Evolutionary conservation across 176 grass and related monocot genomes (phyloP), one percentile per base, ranked within the genome.

Genomic region (Oryza brachyantha): DNA sequence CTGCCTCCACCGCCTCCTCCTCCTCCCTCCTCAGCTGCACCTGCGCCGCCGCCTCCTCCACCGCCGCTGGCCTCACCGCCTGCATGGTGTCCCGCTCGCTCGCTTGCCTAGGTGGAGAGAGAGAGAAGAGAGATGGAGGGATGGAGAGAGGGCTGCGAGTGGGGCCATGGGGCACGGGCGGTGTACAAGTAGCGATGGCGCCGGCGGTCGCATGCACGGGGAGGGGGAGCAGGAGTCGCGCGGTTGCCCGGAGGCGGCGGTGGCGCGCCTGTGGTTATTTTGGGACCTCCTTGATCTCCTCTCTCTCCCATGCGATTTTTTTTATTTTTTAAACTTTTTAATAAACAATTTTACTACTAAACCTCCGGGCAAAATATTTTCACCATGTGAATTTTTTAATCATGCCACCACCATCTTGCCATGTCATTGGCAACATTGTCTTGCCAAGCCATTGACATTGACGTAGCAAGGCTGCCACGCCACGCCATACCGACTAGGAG

Each of bases 181-280:
- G 41, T 10, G 29, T 81, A 81, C 52, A 81, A 66, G 87, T 80
- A 89, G 81, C 31, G 70, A 16, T 36, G 31, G 14, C 34, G 26
- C 34, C 55, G 76, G 35, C 71, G 41, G 70, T 76, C 62, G 76
- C 63, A 55, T 40, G 55, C 0, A 29, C 5, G 35, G 0, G 35
- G 35, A 6, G 35, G 0, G 35, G 5, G 2, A 32, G 35, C 4
- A 36, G 45, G 48, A 52, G 72, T 76, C 17, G 65, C 57, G n/a
- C 43, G 81, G 81, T 64, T 13, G 59, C 29, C 57, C 82, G 77
- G 37, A 43, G 43, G 17, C 34, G 19, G 36, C 86, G 81, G 76
- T 75, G 64, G 76, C 80, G 17, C 80, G 17, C 50, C 7, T 57
- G 43, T 81, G 45, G 87, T 81, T 89, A 89, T 89, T 81, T 71